Percentiles rank a stretch among this genome's conserved stretches.
Conservation (phyloP, 768 basidiomycete genomes). For the Trametes villosa region DNA sequence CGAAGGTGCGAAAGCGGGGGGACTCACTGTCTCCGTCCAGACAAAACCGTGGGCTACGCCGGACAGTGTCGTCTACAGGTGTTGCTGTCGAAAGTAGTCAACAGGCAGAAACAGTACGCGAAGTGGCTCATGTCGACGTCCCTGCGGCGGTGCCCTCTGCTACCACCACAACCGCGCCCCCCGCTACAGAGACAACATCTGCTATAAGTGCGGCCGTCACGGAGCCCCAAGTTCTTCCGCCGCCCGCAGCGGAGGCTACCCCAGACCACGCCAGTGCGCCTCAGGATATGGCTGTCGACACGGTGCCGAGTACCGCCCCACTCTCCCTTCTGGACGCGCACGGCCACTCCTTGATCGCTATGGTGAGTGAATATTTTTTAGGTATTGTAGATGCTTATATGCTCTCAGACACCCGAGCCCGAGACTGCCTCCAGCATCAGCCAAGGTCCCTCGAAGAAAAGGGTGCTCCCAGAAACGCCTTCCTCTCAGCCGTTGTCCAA, state of each 20-base stretch:
- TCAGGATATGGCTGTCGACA: slow-evolving; percentile 12
- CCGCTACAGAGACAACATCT: no score
- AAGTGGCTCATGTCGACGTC: no score
- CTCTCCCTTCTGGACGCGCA: neutral
- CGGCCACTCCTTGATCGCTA: slow-evolving; percentile 6
- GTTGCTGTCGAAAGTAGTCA: no score
- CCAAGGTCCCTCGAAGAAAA: slow-evolving; percentile 9
- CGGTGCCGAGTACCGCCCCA: neutral
- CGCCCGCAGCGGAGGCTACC: neutral
- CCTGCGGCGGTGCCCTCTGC: no score
- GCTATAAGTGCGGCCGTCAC: no score
- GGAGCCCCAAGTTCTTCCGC: neutral
- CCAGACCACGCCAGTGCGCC: neutral
- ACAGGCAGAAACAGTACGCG: no score
- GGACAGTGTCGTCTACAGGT: neutral
- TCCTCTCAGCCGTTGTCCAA: slow-evolving; percentile 17
- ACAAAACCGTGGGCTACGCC: neutral
- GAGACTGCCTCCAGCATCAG: neutral
- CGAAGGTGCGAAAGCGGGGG: slow-evolving; percentile 10
- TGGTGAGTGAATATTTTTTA: slow-evolving; percentile 4
- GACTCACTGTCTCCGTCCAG: slow-evolving; percentile 11
- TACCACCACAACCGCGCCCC: no score
- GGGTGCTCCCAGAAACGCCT: slow-evolving; percentile 13
- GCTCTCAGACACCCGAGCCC: slow-evolving; percentile 11
- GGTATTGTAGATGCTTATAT: neutral